These are phyloP conservation scores for Claviceps purpurea DNA, from an alignment of 2,329 filamentous ascomycete genomes.

Conservation along the genomic window DNA sequence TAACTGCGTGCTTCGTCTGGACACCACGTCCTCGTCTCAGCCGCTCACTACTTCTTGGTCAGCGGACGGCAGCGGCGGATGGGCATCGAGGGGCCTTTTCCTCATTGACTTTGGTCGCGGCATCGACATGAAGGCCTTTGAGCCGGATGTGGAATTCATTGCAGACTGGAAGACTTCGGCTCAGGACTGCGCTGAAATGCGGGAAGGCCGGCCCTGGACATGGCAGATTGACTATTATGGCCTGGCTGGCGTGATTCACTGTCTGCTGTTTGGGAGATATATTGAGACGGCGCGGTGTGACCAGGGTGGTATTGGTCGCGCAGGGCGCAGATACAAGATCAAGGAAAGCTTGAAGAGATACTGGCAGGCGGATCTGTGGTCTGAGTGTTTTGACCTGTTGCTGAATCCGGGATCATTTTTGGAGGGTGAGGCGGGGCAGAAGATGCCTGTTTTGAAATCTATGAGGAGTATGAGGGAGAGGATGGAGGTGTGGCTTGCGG, in stretches of 20 bases:
- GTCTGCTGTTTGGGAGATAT: slow-evolving; percentile 85
- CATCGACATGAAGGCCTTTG: slow-evolving; percentile 85
- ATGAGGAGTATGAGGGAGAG: slow-evolving; percentile 56
- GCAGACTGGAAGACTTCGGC: slow-evolving; percentile 87
- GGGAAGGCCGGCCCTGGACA: slow-evolving; percentile 87
- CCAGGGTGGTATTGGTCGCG: slow-evolving; percentile 40
- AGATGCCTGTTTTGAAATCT: slow-evolving; percentile 59
- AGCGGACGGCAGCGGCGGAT: slow-evolving; percentile 61
- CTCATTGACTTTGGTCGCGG: slow-evolving; percentile 92
- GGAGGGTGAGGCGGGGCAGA: slow-evolving; percentile 49
- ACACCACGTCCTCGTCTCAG: slow-evolving; percentile 29
- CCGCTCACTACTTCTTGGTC: slow-evolving; percentile 52
- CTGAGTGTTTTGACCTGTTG: slow-evolving; percentile 66
- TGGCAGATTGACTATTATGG: slow-evolving; percentile 97
- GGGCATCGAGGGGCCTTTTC: slow-evolving; percentile 65
- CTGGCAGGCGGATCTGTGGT: slow-evolving; percentile 92
- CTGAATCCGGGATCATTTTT: slow-evolving; percentile 62
- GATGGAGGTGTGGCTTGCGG: slow-evolving; percentile 77
- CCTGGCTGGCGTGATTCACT: slow-evolving; percentile 76
- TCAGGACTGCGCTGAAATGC: slow-evolving; percentile 90
- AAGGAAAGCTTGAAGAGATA: slow-evolving; percentile 81
- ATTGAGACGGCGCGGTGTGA: slow-evolving; percentile 62
- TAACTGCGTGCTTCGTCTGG: slow-evolving; percentile 83
- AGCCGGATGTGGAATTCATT: slow-evolving; percentile 62
- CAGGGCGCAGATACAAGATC: slow-evolving; percentile 60